Conservation (phyloP, 2,329 filamentous ascomycete genomes). For the Macroventuria anomochaeta region DNA sequence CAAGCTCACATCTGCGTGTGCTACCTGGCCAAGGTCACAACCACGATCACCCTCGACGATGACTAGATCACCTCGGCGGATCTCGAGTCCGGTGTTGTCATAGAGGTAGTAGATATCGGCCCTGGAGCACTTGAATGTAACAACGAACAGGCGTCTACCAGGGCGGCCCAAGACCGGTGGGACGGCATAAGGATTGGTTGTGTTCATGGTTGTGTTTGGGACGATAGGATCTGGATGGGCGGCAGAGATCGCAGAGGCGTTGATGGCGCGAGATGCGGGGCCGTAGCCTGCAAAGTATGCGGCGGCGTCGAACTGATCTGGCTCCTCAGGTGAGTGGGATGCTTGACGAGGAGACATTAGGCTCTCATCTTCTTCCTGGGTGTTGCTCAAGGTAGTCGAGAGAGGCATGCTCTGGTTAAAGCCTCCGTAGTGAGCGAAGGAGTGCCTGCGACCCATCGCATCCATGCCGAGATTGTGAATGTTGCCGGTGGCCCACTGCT, state of each 20-base stretch:
- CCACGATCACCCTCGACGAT: slow-evolving; percentile 98
- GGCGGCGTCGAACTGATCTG: slow-evolving; percentile 60
- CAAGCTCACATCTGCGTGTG: slow-evolving; percentile 85
- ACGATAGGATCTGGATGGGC: slow-evolving; percentile 44
- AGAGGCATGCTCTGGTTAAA: slow-evolving; percentile 35
- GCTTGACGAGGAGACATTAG: slow-evolving; percentile 32
- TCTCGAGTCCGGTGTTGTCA: slow-evolving; percentile 88
- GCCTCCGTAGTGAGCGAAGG: slow-evolving; percentile 63
- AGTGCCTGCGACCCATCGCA: slow-evolving; percentile 76
- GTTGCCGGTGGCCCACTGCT: slow-evolving; percentile 39
- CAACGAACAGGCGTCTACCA: slow-evolving; percentile 71
- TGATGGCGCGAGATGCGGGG: slow-evolving; percentile 45
- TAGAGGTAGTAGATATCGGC: slow-evolving; percentile 98
- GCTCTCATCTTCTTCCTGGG: slow-evolving; percentile 42
- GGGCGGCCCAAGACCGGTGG: slow-evolving; percentile 40
- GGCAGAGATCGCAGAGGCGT: slow-evolving; percentile 45
- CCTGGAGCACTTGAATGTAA: slow-evolving; percentile 94
- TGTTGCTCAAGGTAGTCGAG: slow-evolving; percentile 37
- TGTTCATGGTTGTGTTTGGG: slow-evolving; percentile 29
- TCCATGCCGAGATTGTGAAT: slow-evolving; percentile 31
- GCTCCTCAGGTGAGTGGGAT: slow-evolving; percentile 59
- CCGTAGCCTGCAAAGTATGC: slow-evolving; percentile 49
- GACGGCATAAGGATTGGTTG: slow-evolving; percentile 44
- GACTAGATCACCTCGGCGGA: slow-evolving; percentile 90
- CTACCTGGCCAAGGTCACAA: slow-evolving; percentile 92